Percentiles rank a stretch among this genome's conserved stretches.
Evolutionary conservation across 2,329 filamentous ascomycete genomes (phyloP).

Genomic region (Tolypocladium tropicale): DNA sequence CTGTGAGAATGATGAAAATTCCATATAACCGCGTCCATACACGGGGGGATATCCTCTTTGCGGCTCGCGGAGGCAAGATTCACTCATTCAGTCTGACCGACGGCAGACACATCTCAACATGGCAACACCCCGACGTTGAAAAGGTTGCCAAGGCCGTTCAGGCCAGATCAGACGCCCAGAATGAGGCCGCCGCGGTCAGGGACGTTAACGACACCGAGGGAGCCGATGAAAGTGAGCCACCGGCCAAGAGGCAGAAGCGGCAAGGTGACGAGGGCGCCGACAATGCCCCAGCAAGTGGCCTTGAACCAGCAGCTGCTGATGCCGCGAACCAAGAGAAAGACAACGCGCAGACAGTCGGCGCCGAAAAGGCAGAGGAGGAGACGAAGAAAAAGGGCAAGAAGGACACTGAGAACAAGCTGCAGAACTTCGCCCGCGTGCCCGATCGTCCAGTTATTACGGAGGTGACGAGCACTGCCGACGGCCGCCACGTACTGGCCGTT

Average conservation of each 20-base stretch:
- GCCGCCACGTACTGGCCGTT: slow-evolving; percentile 62
- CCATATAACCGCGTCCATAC: slow-evolving; percentile 58
- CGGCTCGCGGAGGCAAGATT: slow-evolving; percentile 63
- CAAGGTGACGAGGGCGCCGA: slow-evolving; percentile 12
- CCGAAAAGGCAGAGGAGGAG: slow-evolving; percentile 11
- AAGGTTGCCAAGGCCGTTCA: slow-evolving; percentile 19
- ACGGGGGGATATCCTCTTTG: slow-evolving; percentile 52
- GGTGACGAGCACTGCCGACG: slow-evolving; percentile 52
- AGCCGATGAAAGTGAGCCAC: slow-evolving; percentile 18
- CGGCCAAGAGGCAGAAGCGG: slow-evolving; percentile 24
- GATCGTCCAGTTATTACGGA: slow-evolving; percentile 59
- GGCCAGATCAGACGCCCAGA: slow-evolving; percentile 7
- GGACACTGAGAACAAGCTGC: slow-evolving; percentile 16
- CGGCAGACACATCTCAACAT: slow-evolving; percentile 49
- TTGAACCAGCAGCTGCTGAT: background rate
- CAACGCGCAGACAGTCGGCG: slow-evolving; percentile 7
- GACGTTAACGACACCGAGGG: slow-evolving; percentile 8
- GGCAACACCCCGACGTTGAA: slow-evolving; percentile 40
- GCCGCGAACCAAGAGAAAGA: slow-evolving; percentile 5
- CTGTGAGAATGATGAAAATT: slow-evolving; percentile 27
- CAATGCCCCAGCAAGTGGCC: background rate
- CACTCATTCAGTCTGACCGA: slow-evolving; percentile 53
- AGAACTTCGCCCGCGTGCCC: slow-evolving; percentile 20
- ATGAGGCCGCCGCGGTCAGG: slow-evolving; percentile 2
- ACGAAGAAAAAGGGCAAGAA: slow-evolving; percentile 11